Percentiles rank a stretch among this genome's conserved stretches.
These are phyloP conservation scores for Geotrichum siamense DNA, from an alignment of 1,139 yeast genomes.

Conservation along the genomic window DNA sequence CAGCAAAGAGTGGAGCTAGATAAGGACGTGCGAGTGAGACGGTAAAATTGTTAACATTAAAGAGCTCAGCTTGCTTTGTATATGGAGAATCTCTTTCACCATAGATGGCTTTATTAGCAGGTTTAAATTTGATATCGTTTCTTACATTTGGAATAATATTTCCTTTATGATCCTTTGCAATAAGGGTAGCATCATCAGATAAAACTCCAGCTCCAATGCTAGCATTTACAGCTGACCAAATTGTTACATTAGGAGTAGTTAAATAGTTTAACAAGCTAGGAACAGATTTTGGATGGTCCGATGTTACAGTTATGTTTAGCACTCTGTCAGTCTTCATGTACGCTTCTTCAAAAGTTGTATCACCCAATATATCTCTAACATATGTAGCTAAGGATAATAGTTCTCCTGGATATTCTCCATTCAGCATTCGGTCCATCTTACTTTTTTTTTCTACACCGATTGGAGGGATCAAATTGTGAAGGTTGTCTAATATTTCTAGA, in stretches of 20 bases:
- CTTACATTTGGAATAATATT: constrained; percentile 23
- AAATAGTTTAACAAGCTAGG: constrained; percentile 79
- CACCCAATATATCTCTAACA: constrained; percentile 71
- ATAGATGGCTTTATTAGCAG: constrained; percentile 40
- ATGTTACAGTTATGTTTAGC: constrained; percentile 74
- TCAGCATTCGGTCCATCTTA: constrained; percentile 34
- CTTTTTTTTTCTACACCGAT: constrained; percentile 31
- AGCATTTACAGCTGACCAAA: constrained; percentile 70
- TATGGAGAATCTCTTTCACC: constrained; percentile 57
- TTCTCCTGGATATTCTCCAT: constrained; percentile 80
- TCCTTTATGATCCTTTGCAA: constrained; percentile 53
- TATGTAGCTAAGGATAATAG: constrained; percentile 69
- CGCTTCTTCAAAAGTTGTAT: constrained; percentile 89
- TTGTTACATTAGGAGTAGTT: constrained; percentile 83
- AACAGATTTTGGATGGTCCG: constrained; percentile 29
- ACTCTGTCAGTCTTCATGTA: constrained; percentile 70
- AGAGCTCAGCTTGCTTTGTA: constrained; percentile 79
- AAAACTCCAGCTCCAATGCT: constrained; percentile 65
- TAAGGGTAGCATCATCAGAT: constrained; percentile 48
- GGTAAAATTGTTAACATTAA: constrained; percentile 87
- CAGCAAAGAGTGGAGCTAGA: constrained; percentile 77
- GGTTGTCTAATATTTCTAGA: constrained; percentile 31
- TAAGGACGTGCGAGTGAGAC: constrained; percentile 90
- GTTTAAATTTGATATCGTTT: constrained; percentile 17
- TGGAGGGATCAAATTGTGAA: constrained; percentile 42